phyloP scores from a whole-genome alignment of 768 basidiomycete species.

The Strobilomyces echinocephalus region DNA sequence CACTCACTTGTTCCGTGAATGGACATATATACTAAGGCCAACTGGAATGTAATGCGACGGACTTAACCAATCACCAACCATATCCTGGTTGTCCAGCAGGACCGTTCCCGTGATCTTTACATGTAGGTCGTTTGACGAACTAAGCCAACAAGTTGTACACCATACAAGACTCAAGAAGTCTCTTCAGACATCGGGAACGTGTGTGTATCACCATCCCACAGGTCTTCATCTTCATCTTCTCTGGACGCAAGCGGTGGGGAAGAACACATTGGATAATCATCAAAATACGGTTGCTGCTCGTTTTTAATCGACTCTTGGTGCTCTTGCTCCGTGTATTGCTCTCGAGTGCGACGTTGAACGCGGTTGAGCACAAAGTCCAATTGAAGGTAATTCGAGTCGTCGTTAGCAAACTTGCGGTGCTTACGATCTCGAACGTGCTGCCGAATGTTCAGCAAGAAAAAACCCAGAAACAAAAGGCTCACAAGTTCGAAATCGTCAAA shows the following conservation, averaged over 20 bases:
- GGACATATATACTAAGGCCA: not conserved
- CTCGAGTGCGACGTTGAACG: slow-evolving; percentile 44
- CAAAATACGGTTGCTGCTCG: slow-evolving; percentile 12
- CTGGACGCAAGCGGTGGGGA: slow-evolving; percentile 11
- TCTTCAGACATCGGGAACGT: slow-evolving; percentile 19
- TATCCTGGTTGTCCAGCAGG: no score
- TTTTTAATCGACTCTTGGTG: slow-evolving; percentile 4
- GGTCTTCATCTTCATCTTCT: slow-evolving; percentile 15
- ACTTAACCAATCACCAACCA: no score
- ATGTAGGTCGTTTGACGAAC: slow-evolving; percentile 11
- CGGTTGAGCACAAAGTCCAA: slow-evolving; percentile 72
- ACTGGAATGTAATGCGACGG: no score
- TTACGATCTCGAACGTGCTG: slow-evolving; percentile 71
- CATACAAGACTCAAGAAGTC: slow-evolving; percentile 3
- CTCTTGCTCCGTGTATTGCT: slow-evolving; percentile 27
- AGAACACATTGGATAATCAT: slow-evolving; percentile 21
- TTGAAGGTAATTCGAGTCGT: slow-evolving; percentile 70
- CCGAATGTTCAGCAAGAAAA: slow-evolving; percentile 2
- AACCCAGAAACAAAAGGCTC: slow-evolving; percentile 13
- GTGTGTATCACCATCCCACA: slow-evolving; percentile 21
- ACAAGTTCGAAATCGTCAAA: slow-evolving; percentile 86
- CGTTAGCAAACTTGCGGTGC: slow-evolving; percentile 78
- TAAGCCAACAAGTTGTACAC: slow-evolving; percentile 22
- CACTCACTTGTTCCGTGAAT: not conserved
- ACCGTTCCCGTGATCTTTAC: slow-evolving; percentile 15